phyloP scores from a whole-genome alignment of 306 rosid genomes.

The Notholithocarpus densiflorus region DNA sequence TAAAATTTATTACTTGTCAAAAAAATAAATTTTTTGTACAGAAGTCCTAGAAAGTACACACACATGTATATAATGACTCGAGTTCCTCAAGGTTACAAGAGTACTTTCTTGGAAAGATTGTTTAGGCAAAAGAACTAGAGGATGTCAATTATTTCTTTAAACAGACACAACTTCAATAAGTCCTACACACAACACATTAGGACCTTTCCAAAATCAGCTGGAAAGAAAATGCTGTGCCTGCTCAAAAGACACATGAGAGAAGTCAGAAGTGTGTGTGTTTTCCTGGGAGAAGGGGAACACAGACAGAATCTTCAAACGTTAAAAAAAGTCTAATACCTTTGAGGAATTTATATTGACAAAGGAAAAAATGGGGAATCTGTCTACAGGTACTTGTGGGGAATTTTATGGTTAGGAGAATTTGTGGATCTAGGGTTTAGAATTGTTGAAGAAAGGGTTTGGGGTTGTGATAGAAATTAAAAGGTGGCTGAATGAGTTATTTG shows the following conservation, averaged over 20 bases:
- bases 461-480: too few relatives aligned
- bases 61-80: too few relatives aligned
- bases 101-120: neutral
- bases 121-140: neutral
- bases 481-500: too few relatives aligned
- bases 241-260: neutral
- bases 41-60: neutral
- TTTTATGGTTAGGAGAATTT: too few relatives aligned
- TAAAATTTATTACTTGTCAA: too few relatives aligned
- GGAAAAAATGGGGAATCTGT: too few relatives aligned
- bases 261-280: neutral
- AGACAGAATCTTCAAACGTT: neutral
- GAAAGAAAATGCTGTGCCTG: neutral
- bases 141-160: neutral
- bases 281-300: neutral
- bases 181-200: neutral
- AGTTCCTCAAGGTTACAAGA: neutral
- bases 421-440: too few relatives aligned
- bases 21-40: neutral
- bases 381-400: too few relatives aligned
- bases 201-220: neutral
- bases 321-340: neutral
- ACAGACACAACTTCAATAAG: neutral
- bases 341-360: neutral
- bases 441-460: too few relatives aligned